phyloP scores from a whole-genome alignment of 2,329 filamentous ascomycete species.

The Penicillium corylophilum region DNA sequence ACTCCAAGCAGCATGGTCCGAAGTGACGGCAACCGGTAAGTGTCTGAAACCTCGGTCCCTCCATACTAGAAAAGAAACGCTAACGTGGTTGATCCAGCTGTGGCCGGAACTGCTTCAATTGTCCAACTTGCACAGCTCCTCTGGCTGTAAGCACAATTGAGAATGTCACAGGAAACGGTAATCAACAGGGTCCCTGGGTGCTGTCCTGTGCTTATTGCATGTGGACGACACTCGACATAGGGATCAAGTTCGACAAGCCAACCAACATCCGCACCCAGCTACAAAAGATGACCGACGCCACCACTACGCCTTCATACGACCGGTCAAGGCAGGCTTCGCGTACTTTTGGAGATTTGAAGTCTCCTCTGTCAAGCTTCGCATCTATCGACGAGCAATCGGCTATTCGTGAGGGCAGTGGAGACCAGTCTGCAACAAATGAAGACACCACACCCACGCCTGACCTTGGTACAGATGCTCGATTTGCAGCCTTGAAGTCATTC shows the following conservation, averaged over 20 bases:
- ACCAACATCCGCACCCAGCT: constrained; percentile 84
- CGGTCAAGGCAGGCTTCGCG: constrained; percentile 41
- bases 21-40: constrained; percentile 86
- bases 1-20: constrained; percentile 90
- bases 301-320: constrained; percentile 14
- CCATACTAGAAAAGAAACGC: not conserved
- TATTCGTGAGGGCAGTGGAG: constrained; percentile 31
- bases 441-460: constrained; percentile 30
- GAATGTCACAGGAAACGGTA: constrained; percentile 44
- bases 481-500: constrained; percentile 72
- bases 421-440: constrained; percentile 33
- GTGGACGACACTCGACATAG: constrained; percentile 88
- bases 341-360: constrained; percentile 38
- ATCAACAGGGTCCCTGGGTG: constrained; percentile 64
- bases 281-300: constrained; percentile 61
- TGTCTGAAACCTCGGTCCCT: constrained; percentile 7
- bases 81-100: constrained; percentile 61
- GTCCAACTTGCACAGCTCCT: constrained; percentile 81
- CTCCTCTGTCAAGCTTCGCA: constrained; percentile 37
- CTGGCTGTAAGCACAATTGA: constrained; percentile 73
- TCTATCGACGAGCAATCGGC: constrained; percentile 35
- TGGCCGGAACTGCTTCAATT: constrained; percentile 92
- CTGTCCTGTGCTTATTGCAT: constrained; percentile 87
- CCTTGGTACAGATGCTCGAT: constrained; percentile 67
- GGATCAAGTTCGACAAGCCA: constrained; percentile 83